A percentile compares a stretch with the other conserved stretches of the same genome.
phyloP scores from a whole-genome alignment of 768 basidiomycete genomes.

The Boletales sp. region DNA sequence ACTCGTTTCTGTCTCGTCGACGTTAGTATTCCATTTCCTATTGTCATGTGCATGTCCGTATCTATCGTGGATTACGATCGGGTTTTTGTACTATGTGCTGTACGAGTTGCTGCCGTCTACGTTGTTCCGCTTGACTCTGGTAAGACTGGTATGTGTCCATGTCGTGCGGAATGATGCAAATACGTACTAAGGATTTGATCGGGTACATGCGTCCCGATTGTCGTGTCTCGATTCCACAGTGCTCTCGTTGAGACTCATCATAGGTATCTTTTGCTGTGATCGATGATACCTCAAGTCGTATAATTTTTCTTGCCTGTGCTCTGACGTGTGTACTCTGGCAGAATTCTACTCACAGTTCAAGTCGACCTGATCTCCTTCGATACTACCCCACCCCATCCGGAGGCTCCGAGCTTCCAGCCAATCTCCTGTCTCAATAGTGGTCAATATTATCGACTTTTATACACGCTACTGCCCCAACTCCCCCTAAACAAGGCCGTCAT shows the following conservation, averaged over 20 bases:
- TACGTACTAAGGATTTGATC: constrained; percentile 2
- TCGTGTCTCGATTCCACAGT: constrained; percentile 48
- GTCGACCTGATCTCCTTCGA: constrained; percentile 55
- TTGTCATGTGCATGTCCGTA: no score
- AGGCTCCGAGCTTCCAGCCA: constrained; percentile 50
- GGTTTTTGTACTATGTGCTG: constrained; percentile 32
- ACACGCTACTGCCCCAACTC: constrained; percentile 54
- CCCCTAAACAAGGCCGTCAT: constrained; percentile 48
- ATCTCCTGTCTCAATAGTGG: constrained; percentile 55
- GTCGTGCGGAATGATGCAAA: constrained; percentile 1
- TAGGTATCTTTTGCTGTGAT: constrained; percentile 71
- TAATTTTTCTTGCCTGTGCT: no score
- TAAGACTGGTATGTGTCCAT: constrained; percentile 44
- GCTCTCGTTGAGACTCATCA: constrained; percentile 55
- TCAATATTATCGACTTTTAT: constrained; percentile 54
- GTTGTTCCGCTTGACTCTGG: constrained; percentile 49
- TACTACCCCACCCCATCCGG: constrained; percentile 54
- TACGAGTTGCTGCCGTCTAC: constrained; percentile 39
- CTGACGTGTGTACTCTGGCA: constrained; percentile 26
- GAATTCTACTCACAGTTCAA: constrained; percentile 63
- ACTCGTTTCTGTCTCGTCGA: no score
- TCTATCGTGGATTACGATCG: no score
- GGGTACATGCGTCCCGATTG: constrained; percentile 58
- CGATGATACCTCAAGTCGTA: constrained; percentile 50
- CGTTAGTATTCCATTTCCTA: no score